Base-by-base conservation (phyloP, 768 basidiomycete genomes). In the Phlebiopsis flavidoalba region DNA sequence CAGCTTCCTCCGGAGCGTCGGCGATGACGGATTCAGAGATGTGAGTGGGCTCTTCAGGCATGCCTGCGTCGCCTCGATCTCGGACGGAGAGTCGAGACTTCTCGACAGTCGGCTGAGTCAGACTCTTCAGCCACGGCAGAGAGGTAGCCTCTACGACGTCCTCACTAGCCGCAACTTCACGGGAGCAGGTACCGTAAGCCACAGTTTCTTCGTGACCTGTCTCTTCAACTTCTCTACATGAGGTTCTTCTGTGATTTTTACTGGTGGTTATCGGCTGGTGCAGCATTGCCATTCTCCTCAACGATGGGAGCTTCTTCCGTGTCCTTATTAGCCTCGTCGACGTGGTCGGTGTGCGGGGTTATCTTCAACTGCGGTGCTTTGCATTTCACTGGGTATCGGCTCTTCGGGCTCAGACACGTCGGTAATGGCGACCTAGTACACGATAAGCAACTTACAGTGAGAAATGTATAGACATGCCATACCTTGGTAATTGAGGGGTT, bases 191-290 rank as follows among this genome's bases (percentile, higher is more conserved):
- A n/a, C 35, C 3, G 17, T 35, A 33, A 43, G 54, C 62, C 19
- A 45, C 37, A 19, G 12, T 31, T 40, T 64, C 66, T 22, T 54
- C 49, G 17, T 43, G 40, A 43, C 12, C 40, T 43, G 40, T 43
- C 12, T 43, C 40, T 50, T 50, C 49, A 50, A 21, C 59, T 26
- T 35, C 3, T 36, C 36, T 12, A 22, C 37, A 49, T 52, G 45
- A 43, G 46, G 31, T 47, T 57, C 50, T 35, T 62, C 59, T 14
- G 43, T 61, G n/a, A n/a, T n/a, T n/a, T n/a, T n/a, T n/a, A n/a
- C n/a, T n/a, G n/a, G n/a, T n/a, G 37, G 22, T 22, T 19, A 45
- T n/a, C 31, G 35, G 50, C 61, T 40, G 50, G 53, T 12, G 17
- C 57, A 15, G 17, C 56, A 21, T 10, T 43, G 11, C 48, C 17